Evolutionary conservation across 2,329 filamentous ascomycete species (phyloP).

Genomic region (Teratosphaeriaceae sp.): DNA sequence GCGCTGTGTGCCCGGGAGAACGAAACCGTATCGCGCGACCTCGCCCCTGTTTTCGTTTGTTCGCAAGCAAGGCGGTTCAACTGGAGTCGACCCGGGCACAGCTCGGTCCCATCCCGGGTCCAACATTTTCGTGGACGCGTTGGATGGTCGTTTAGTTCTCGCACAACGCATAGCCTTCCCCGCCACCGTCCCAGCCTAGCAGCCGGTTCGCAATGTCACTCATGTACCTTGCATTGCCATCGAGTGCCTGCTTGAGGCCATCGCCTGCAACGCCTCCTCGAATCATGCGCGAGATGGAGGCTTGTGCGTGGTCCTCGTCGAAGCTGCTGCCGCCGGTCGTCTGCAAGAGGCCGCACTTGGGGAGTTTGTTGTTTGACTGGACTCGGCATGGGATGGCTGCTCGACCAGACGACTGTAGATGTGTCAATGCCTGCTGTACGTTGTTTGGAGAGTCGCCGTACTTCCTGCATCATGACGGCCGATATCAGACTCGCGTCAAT

Average conservation of each 20-base stretch:
- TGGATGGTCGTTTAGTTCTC: too few species aligned
- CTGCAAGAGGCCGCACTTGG: constrained; percentile 17
- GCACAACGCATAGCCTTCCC: too few species aligned
- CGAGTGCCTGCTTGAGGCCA: constrained; percentile 2
- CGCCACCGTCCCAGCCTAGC: constrained; percentile 20
- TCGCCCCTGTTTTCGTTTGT: too few species aligned
- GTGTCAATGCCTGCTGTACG: neutral
- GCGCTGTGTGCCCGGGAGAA: too few species aligned
- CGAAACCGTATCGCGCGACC: too few species aligned
- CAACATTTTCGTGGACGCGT: too few species aligned
- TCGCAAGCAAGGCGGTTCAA: too few species aligned
- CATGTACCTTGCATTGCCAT: constrained; percentile 11
- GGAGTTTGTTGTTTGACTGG: neutral
- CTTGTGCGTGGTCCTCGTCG: constrained; percentile 7
- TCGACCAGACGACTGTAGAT: constrained; percentile 10
- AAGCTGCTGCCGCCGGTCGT: constrained; percentile 10
- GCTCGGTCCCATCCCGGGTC: too few species aligned
- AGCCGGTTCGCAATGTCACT: constrained; percentile 21
- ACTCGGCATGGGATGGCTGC: constrained; percentile 13
- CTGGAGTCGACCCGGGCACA: too few species aligned
- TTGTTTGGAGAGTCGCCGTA: neutral
- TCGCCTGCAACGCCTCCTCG: constrained; percentile 15
- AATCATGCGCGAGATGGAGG: constrained; percentile 16
- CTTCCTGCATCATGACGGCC: constrained; percentile 18
- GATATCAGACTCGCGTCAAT: constrained; percentile 17